Evolutionary conservation across 1,284 basidiomycete species (phyloP), one percentile per base, ranked within the genome.

Genomic region (Sporisorium sorghi): DNA sequence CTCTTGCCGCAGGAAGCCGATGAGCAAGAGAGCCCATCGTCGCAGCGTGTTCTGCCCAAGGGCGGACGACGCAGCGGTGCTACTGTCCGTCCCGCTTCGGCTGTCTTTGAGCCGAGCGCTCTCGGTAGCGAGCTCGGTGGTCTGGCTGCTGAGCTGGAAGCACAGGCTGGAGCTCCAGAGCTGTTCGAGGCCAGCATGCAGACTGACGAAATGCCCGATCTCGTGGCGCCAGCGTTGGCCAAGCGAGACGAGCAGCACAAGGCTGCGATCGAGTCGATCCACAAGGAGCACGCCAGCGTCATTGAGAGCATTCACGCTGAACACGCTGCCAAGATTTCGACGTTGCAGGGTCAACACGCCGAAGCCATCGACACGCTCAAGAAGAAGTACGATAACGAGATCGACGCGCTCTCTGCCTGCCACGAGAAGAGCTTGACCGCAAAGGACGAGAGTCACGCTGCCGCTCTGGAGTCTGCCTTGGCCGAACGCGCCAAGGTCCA

Each of bases 71-170:
- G 69, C 42, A 75, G 66, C 44, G 65, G 61, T 15, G 61, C 66
- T 28, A 61, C 61, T 5, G 59, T 54, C 15, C 54, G 78, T 40
- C 55, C 72, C 15, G 54, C 56, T 14, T 80, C 78, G 40, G 54
- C 54, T 28, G 61, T 70, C 42, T 73, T 58, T 43, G 71, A 74
- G 43, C 73, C 73, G 11, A 73, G 65, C 50, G 73, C 73, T 7
- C 63, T 80, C 2, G 78, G 78, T 35, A 72, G 69, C 52, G 78
- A 80, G 54, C 68, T 80, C 17, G 69, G 53, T 32, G 72, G 65
- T 26, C 23, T 73, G 44, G 74, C 61, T 11, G 58, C 49, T 19
- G 72, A 66, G 55, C 52, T 65, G 9, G 47, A 56, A 23, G 53
- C 58, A 33, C 46, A 68, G 23, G 47, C n/a, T 8, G 54, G 56